Percentiles rank a stretch among this genome's conserved stretches.
phyloP scores from a whole-genome alignment of 2,329 filamentous ascomycete species.

The Diaporthe sp. region DNA sequence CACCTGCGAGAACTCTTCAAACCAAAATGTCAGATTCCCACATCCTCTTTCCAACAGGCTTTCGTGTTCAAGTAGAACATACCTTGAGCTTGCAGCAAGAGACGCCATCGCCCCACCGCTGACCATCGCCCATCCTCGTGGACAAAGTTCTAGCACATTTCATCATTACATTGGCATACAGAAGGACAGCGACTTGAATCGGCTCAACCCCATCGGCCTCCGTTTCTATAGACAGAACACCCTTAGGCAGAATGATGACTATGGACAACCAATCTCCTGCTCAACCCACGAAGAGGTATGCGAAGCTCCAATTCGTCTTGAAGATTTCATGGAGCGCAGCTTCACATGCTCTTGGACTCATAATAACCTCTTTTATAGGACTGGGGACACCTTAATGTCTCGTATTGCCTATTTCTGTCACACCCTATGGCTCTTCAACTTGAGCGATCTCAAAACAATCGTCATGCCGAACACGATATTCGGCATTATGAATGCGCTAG shows the following conservation, averaged over 20 bases:
- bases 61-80: neutral
- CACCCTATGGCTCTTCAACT: conserved; percentile 36
- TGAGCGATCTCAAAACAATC: conserved; percentile 38
- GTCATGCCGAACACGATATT: conserved; percentile 32
- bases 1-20: neutral
- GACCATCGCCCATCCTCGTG: neutral
- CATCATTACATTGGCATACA: neutral
- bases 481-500: conserved; percentile 3
- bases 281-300: neutral
- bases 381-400: too few relatives aligned
- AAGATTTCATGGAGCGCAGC: neutral
- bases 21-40: neutral
- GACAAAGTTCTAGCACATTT: neutral
- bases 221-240: neutral
- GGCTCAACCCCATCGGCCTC: neutral
- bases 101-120: neutral
- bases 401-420: neutral
- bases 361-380: too few relatives aligned
- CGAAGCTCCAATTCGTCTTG: neutral
- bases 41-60: neutral
- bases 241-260: neutral
- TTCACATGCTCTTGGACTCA: neutral
- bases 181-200: neutral
- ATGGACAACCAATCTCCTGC: neutral
- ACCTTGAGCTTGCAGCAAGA: neutral